Base-by-base conservation (phyloP, 2,329 filamentous ascomycete genomes). In the Thyridium curvatum region DNA sequence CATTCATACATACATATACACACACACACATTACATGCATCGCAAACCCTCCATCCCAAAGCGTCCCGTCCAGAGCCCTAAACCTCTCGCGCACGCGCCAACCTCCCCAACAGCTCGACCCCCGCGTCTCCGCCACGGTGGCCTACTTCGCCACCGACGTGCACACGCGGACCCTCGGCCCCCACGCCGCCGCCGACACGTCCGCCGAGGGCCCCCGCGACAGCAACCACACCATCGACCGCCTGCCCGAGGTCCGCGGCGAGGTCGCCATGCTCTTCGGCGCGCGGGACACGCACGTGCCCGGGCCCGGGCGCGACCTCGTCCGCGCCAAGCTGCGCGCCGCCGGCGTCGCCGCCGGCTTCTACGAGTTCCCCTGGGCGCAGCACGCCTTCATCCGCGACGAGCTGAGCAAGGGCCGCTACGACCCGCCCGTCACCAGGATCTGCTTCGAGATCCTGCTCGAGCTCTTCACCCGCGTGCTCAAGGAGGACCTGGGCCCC, bases 331-430 rank as follows among this genome's bases (percentile, higher is more conserved):
- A 87, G 44, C 69, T 95, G 51, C 80, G 90, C 51, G 86, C 87
- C 16, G 78, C 81, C 6, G 84, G 83, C 9, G 74, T 83, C 5
- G 70, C 74, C 9, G 90, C 91, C 53, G 84, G 79, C 55, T 95
- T 87, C 59, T 88, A 93, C 63, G 90, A 96, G 65, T 80, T 86
- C 47, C 86, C 87, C n/a, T 91, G 87, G 79, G 89, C 90, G 4
- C 90, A 95, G 62, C 90, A 94, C 66, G 90, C 90, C 5, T 96
- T 96, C 57, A 94, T 96, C 58, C 75, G 90, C 14, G 90, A 96
- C 54, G 90, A 96, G 67, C 69, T 93, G 42, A 89, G 84, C 61
- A 95, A 95, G 65, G 90, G 89, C n/a, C 74, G 90, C 18, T 96
- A 95, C 55, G 90, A 96, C 58, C 86, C 90, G 1, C 87, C 86